Evolutionary conservation across 768 basidiomycete genomes (phyloP), one percentile per base, ranked within the genome.

Genomic region (Leccinum barrowsii): DNA sequence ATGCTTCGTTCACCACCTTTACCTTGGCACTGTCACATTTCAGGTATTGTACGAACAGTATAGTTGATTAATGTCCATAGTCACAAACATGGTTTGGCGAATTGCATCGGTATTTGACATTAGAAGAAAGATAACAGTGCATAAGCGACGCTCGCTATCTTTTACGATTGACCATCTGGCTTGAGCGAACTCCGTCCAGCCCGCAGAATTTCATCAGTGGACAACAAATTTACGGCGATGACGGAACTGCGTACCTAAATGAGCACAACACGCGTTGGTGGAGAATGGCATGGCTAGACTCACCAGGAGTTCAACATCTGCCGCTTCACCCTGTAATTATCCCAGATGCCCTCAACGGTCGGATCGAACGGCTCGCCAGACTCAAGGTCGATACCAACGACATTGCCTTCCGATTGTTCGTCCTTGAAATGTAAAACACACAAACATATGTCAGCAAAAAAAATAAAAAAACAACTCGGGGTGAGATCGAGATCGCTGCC

Each of bases 291-390:
- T 55, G 59, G 35, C 26, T 52, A 42, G 26, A 77, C 86, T 70
- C 65, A 94, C 94, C 92, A 92, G 68, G 94, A 96, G 70, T 98
- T 95, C 49, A 99, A 76, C 94, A 99, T 97, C 72, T 99, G 97
- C 60, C 96, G 81, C 80, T 99, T 99, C 60, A 99, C 97, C 63
- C 97, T 82, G 71, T 97, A 98, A 76, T 98, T 98, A 72, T 99
- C 97, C 95, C 95, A 99, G 26, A 99, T 87, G 37, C 97, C 97
- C 70, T 94, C 90, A 5, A 92, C 87, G 10, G 92, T 92, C 21
- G 97, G 97, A 69, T 99, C 96, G 69, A 96, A 90, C 1, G 96
- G 94, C 73, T 97, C 94, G 53, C 97, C 97, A 17, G 94, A 90
- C 70, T 93, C 79, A 37, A 99, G 78, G 75, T 98, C 92, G 61